These are phyloP conservation scores for Solanum chacoense DNA, from an alignment of 305 asterid genomes.

Conservation along the genomic window DNA sequence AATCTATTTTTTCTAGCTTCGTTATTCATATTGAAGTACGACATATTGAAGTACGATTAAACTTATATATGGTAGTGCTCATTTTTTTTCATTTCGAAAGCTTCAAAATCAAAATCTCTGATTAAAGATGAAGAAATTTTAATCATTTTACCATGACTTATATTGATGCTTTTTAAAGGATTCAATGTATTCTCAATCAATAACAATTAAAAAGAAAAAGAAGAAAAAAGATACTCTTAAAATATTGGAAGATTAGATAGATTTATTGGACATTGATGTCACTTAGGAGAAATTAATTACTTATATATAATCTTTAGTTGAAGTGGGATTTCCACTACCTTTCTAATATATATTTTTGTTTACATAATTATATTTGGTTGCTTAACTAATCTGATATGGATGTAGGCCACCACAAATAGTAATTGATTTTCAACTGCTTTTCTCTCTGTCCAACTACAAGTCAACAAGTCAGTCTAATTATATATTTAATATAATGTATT, in stretches of 20 bases:
- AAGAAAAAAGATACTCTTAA: not conserved
- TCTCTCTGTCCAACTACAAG: not conserved
- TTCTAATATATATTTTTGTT: not conserved
- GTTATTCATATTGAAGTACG: not conserved
- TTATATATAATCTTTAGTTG: not conserved
- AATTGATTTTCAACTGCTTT: slow-evolving; percentile 1
- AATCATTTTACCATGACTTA: not conserved
- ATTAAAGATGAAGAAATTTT: not conserved
- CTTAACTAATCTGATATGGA: not conserved
- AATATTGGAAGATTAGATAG: not conserved
- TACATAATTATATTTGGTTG: not conserved
- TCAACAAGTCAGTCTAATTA: not conserved
- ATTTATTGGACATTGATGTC: not conserved
- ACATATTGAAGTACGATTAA: not conserved
- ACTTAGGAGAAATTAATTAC: not conserved
- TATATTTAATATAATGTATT: not conserved
- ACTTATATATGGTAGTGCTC: rapidly evolving
- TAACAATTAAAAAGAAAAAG: not conserved
- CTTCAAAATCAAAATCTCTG: rapidly evolving
- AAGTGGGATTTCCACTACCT: slow-evolving; percentile 9
- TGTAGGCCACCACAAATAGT: slow-evolving; percentile 10
- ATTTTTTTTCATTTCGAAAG: not conserved
- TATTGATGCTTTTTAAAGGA: not conserved
- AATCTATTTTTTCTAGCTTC: not conserved
- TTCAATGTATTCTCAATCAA: not conserved